Evolutionary conservation across 164 flowering plant genomes (phyloP), one percentile per base, ranked within the genome.

Genomic region (Hamamelis virginiana): DNA sequence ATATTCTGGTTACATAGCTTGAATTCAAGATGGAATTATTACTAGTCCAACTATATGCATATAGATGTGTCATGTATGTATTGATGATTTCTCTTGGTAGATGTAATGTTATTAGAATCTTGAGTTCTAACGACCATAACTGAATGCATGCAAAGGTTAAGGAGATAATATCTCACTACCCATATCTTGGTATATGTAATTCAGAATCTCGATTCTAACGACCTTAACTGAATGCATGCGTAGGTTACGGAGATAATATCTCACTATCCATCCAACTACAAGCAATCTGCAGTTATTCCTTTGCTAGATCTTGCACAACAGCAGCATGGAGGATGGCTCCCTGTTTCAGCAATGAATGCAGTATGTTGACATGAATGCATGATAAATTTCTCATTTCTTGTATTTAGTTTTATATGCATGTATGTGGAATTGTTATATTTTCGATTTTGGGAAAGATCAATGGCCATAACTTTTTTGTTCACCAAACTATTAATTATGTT

Each of bases 301-400:
- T 80, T 96, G 71, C 83, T 96, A 59, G 99, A 96, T 89, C 95
- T 96, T 86, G 99, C 98, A 50, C 99, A 96, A 65, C 99, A 96
- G 82, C 99, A 96, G 77, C 91, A 96, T 84, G 97, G 98, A 74
- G 98, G 98, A 38, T 96, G 99, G 99, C 86, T 96, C 22, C 85
- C 99, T 45, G 99, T 96, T 78, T 96, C 99, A 56, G 90, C 99
- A 21, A 96, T 96, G 99, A 84, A 96, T 80, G 91, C 87, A 27
- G 99, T 93, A 93, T 72, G 89, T 84, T 73, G 51, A 11, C 61
- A 61, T 44, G 41, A 41, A 25, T 21, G 12, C 5, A 5, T 27
- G 33, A 57, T 28, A 60, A 23, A 23, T 3, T 44, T 15, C 21
- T 33, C 41, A 33, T 33, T 2, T 2, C 41, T 33, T 33, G 41